Evolutionary conservation across 2,329 filamentous ascomycete species (phyloP), one percentile per base, ranked within the genome.

Genomic region (Clarireedia monteithiana): DNA sequence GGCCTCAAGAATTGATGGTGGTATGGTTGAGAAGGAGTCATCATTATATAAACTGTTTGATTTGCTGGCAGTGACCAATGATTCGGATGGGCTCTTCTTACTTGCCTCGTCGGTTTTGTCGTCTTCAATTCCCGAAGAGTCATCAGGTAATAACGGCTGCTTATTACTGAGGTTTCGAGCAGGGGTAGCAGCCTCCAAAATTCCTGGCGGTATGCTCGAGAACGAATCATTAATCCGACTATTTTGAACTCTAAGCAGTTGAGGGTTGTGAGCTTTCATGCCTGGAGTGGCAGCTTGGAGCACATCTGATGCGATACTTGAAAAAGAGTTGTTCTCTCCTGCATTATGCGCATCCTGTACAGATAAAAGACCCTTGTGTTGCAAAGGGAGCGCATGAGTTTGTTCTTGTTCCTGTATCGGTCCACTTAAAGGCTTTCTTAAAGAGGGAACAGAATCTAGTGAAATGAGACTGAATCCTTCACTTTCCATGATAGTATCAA

Each of bases 401-500:
- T 56, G 59, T 48, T 58, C 57, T 27, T 56, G 57, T 38, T 59
- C 62, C 14, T 63, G 59, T 30, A 67, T 64, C 42, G 69, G 67
- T 17, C 68, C 71, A 39, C 72, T 67, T 2, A 70, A 64, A 56
- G 73, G 70, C 59, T 75, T 72, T 59, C 72, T 72, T 23, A 75
- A 70, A 3, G 77, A 80, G 5, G 76, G 76, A 23, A 81, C 66
- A 3, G 77, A 77, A 56, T 78, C 74, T 46, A 80, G 67, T 12
- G 78, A 80, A 48, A 81, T 77, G 76, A 81, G 79, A 56, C 77
- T 81, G 58, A 81, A 81, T 3, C 75, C 78, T 69, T 81, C 78
- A 60, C 78, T 80, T 65, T 81, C 78, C 60, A 81, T 71, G 20
- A 81, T 77, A 1, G 78, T 77, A 63, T 81, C 77, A 58, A 76